Percentiles rank a stretch among this genome's conserved stretches.
Evolutionary conservation across 148 eudicot species (phyloP).

Genomic region (Polygonum aviculare): DNA sequence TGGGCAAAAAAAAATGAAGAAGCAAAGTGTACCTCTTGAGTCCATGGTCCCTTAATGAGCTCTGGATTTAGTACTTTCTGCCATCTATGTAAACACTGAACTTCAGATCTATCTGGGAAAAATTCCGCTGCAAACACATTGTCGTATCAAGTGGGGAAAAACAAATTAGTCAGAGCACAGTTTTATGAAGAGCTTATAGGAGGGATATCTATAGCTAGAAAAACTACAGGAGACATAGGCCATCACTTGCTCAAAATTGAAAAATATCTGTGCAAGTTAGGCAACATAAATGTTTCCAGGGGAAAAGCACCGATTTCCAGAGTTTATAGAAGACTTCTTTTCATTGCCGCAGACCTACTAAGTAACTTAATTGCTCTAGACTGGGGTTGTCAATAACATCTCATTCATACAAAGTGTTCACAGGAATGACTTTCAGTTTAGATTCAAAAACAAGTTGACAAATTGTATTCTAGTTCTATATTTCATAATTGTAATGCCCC

Average conservation of each 20-base stretch:
- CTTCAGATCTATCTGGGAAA: slow-evolving; percentile 73
- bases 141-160: not conserved
- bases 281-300: not conserved
- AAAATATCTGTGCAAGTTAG: not conserved
- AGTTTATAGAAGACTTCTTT: not conserved
- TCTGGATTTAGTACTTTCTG: slow-evolving; percentile 82
- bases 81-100: slow-evolving; percentile 82
- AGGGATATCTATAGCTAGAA: not conserved
- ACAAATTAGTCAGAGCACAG: not conserved
- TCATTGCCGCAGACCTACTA: not conserved
- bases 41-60: slow-evolving; percentile 79
- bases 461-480: not conserved
- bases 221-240: not conserved
- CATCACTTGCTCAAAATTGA: not conserved
- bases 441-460: not conserved
- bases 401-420: not conserved
- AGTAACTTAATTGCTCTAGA: not conserved
- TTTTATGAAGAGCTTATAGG: not conserved
- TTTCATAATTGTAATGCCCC: not conserved
- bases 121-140: slow-evolving; percentile 50
- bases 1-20: not conserved
- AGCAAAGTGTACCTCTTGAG: slow-evolving; percentile 46
- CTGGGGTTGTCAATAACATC: not conserved
- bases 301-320: not conserved
- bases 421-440: not conserved